These are phyloP conservation scores for Allium sativum DNA, from an alignment of 106 monocot species.

Conservation along the genomic window DNA sequence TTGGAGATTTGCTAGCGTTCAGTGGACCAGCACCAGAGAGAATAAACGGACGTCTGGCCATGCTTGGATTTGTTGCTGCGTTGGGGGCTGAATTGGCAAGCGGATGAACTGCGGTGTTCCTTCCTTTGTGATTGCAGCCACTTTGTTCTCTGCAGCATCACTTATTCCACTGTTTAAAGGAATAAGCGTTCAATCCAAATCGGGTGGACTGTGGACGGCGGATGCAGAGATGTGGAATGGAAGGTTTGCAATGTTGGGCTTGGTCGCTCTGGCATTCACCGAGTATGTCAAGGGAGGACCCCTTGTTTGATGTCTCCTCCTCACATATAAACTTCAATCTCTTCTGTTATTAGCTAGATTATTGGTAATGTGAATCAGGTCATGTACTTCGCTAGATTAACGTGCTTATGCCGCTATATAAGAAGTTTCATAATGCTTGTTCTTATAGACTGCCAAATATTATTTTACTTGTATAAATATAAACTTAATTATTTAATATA, in stretches of 20 bases:
- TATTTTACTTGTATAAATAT: too few relatives aligned
- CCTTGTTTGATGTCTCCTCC: conserved; percentile 31
- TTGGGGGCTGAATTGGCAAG: conserved; percentile 37
- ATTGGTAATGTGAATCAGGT: too few relatives aligned
- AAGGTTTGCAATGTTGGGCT: conserved; percentile 62
- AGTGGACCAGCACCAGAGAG: conserved; percentile 68
- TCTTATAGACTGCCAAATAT: too few relatives aligned
- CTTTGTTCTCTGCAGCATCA: conserved; percentile 45
- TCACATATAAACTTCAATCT: too few relatives aligned
- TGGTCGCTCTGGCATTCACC: conserved; percentile 57
- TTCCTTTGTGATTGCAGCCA: conserved; percentile 32
- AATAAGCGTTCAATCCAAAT: conserved; percentile 25
- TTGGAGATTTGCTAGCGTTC: conserved; percentile 50
- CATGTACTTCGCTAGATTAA: too few relatives aligned
- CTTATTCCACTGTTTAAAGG: conserved; percentile 59
- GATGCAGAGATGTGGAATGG: conserved; percentile 68
- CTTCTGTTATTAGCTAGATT: too few relatives aligned
- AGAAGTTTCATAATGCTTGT: too few relatives aligned
- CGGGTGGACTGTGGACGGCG: conserved; percentile 31
- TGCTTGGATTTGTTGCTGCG: conserved; percentile 62
- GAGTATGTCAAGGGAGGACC: conserved; percentile 65
- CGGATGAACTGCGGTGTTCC: conserved; percentile 35
- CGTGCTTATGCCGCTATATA: too few relatives aligned
- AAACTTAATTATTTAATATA: too few relatives aligned
- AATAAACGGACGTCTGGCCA: conserved; percentile 73